These are phyloP conservation scores for Alternaria atra DNA, from an alignment of 2,329 filamentous ascomycete species.

Conservation along the genomic window DNA sequence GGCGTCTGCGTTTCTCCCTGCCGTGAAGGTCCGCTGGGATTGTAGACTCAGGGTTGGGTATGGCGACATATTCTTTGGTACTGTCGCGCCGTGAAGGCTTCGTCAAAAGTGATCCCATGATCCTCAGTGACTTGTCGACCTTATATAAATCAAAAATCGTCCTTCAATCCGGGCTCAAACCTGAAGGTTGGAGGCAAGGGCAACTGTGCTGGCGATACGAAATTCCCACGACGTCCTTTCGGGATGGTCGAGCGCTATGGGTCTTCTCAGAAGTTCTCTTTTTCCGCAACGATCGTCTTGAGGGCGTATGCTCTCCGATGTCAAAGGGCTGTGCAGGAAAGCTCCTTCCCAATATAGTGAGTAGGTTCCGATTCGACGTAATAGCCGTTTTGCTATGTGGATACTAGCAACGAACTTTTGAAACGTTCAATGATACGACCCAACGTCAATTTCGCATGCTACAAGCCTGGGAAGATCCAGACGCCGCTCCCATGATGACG, in stretches of 20 bases:
- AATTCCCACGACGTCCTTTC: too few species aligned
- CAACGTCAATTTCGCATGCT: background rate
- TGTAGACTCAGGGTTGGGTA: background rate
- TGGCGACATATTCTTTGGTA: background rate
- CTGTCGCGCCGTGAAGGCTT: background rate
- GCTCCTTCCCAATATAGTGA: too few species aligned
- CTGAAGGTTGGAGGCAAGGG: too few species aligned
- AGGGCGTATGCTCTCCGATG: too few species aligned
- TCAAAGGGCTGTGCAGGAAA: too few species aligned
- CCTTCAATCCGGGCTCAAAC: background rate
- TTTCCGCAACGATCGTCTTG: too few species aligned
- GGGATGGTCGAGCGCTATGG: too few species aligned
- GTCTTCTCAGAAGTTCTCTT: too few species aligned
- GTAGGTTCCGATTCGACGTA: too few species aligned
- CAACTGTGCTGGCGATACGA: too few species aligned
- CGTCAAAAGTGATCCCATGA: background rate
- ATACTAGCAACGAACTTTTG: background rate
- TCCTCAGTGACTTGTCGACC: background rate
- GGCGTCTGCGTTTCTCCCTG: background rate
- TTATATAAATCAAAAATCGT: background rate
- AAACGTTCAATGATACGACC: background rate
- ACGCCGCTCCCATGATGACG: background rate
- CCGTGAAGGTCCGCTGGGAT: background rate
- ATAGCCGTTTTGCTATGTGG: background rate
- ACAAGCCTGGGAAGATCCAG: background rate